Conservation (phyloP, 2,329 filamentous ascomycete species). For the Colletotrichum sp. region DNA sequence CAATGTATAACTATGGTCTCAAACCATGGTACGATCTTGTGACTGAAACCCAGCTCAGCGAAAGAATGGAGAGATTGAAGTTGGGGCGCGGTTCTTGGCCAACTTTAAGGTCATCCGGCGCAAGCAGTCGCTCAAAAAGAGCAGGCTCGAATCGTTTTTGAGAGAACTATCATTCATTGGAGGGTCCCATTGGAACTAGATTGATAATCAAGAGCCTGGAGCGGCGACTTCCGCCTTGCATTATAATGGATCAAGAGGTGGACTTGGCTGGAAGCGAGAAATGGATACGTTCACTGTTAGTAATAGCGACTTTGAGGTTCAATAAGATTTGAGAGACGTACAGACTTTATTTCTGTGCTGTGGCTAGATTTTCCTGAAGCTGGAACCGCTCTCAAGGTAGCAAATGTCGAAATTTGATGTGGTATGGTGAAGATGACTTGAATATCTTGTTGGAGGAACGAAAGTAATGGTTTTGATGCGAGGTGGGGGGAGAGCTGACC, state of each 20-base stretch:
- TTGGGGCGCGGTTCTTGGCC: accelerated
- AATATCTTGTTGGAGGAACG: not conserved
- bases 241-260: not conserved
- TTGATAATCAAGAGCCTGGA: not conserved
- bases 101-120: not conserved
- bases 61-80: not conserved
- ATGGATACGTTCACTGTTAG: not conserved
- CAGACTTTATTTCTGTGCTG: not conserved
- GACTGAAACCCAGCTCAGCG: not conserved
- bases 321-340: not conserved
- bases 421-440: not conserved
- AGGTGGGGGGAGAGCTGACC: accelerated
- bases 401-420: accelerated
- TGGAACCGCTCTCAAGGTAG: not conserved
- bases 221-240: not conserved
- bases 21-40: not conserved
- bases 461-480: not conserved
- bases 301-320: not conserved
- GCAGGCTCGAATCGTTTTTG: not conserved
- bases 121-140: not conserved
- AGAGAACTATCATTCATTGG: not conserved
- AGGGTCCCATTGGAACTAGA: not conserved
- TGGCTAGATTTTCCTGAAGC: not conserved
- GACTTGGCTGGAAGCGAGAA: not conserved
- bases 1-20: not conserved